Evolutionary conservation across 257 asterid species (phyloP).

Genomic region (Solanum tarapatanum): DNA sequence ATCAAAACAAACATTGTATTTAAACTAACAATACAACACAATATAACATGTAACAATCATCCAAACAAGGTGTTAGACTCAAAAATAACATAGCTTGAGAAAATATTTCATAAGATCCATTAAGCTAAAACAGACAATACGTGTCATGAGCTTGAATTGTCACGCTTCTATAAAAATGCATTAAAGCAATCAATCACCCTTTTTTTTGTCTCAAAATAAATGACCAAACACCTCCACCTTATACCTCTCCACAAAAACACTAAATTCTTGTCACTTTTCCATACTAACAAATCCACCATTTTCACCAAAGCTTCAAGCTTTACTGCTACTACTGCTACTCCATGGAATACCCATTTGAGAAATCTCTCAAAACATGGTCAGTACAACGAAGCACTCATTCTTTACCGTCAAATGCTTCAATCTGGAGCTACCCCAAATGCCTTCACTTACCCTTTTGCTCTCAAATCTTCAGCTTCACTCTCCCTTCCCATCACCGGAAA

Average conservation of each 20-base stretch:
- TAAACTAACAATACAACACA: no score
- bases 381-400: slow-evolving; percentile 33
- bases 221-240: slow-evolving; percentile 22
- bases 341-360: slow-evolving; percentile 68
- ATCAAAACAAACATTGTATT: no score
- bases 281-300: slow-evolving; percentile 3
- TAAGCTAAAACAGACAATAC: not conserved
- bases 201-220: slow-evolving; percentile 4
- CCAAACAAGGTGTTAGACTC: no score
- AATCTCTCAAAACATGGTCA: slow-evolving; percentile 58
- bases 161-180: not conserved
- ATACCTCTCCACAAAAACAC: slow-evolving; percentile 7
- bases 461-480: slow-evolving; percentile 64
- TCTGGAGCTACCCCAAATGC: slow-evolving; percentile 59
- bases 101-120: not conserved
- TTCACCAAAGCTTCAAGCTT: slow-evolving; percentile 2
- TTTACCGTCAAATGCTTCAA: slow-evolving; percentile 67
- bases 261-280: not conserved
- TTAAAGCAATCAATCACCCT: not conserved
- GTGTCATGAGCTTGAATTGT: not conserved
- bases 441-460: slow-evolving; percentile 75
- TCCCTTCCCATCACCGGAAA: slow-evolving; percentile 35
- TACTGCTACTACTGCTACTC: slow-evolving; percentile 6
- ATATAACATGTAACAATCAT: no score
- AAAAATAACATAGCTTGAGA: no score